phyloP scores from a whole-genome alignment of 176 grass and related monocot genomes.

The Avena atlantica region DNA sequence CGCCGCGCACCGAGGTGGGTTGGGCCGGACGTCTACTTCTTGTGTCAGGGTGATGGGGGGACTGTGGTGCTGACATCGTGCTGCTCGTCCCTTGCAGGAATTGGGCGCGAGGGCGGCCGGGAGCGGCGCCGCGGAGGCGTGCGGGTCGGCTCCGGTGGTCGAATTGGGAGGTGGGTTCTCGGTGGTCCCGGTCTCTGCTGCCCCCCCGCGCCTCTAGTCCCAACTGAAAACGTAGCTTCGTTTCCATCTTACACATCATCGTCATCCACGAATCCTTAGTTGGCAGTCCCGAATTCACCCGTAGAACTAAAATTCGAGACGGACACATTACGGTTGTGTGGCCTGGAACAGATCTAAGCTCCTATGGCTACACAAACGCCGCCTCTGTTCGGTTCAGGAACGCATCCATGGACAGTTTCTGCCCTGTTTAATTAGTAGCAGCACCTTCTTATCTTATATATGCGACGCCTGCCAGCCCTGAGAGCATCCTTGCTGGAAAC shows the following conservation, averaged over 20 bases:
- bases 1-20: conserved; percentile 26
- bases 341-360: conserved; percentile 21
- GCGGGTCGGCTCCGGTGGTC: not conserved
- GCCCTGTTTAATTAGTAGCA: not conserved
- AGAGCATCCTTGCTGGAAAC: not conserved
- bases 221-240: not conserved
- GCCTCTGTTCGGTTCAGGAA: not conserved
- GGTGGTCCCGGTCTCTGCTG: conserved; percentile 10
- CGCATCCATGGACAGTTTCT: not conserved
- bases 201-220: not conserved
- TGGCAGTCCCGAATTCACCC: not conserved
- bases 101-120: conserved; percentile 10
- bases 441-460: not conserved
- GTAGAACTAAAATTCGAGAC: not conserved
- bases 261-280: not conserved
- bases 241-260: not conserved
- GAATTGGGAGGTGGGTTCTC: conserved; percentile 37
- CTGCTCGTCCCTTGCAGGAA: conserved; percentile 32
- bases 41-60: not conserved
- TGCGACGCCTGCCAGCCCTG: not conserved
- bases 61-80: not conserved
- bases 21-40: not conserved
- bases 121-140: conserved; percentile 9
- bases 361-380: not conserved
- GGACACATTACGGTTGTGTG: not conserved